Conservation (phyloP, 352 stramenopile species). For the Globisporangium lucens region DNA sequence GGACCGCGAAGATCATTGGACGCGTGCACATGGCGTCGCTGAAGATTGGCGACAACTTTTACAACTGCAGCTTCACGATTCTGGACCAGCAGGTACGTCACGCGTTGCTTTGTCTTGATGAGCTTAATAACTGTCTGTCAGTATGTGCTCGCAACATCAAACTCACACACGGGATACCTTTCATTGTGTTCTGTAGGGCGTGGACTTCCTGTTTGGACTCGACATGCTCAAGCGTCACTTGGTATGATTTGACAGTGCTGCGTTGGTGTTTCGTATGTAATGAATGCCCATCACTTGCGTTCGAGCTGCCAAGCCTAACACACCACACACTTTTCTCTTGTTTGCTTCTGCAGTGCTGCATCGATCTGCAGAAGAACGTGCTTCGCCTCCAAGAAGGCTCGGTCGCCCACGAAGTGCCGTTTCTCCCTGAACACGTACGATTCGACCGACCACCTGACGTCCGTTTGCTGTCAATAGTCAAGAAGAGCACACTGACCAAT, state of each 20-base stretch:
- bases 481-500: neutral
- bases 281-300: too few species aligned
- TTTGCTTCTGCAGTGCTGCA: conserved; percentile 72
- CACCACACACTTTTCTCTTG: neutral
- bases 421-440: conserved; percentile 84
- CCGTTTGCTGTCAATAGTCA: neutral
- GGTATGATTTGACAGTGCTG: conserved; percentile 23
- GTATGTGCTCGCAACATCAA: too few species aligned
- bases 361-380: conserved; percentile 93
- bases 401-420: conserved; percentile 73
- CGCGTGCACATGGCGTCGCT: conserved; percentile 92
- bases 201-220: conserved; percentile 97
- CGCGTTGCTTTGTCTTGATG: neutral
- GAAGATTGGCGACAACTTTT: conserved; percentile 89
- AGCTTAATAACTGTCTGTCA: neutral
- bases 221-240: conserved; percentile 98
- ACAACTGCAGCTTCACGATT: conserved; percentile 95
- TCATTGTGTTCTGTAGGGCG: conserved; percentile 51
- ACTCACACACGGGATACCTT: too few species aligned
- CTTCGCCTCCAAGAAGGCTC: conserved; percentile 77
- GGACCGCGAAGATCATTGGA: conserved; percentile 96
- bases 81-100: conserved; percentile 67
- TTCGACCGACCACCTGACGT: neutral
- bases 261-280: too few species aligned
- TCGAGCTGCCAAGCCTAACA: too few species aligned